These are phyloP conservation scores for Alnus glutinosa DNA, from an alignment of 306 rosid species.

Conservation along the genomic window DNA sequence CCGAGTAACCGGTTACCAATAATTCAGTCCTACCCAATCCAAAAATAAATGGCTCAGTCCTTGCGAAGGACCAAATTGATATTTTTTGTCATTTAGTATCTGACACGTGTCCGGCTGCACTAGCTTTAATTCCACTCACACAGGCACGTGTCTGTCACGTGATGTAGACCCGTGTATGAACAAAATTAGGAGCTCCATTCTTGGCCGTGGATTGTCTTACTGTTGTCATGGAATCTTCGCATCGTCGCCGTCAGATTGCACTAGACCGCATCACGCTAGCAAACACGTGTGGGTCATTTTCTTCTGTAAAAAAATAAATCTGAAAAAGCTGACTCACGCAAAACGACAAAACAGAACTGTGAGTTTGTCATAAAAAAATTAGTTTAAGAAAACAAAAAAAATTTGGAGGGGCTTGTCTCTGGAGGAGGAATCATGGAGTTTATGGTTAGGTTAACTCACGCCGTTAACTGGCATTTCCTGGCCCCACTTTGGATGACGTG, in stretches of 20 bases:
- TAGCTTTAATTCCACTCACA: neutral
- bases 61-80: neutral
- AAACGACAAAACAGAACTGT: slow-evolving; percentile 11
- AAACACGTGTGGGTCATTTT: slow-evolving; percentile 14
- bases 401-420: neutral
- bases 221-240: neutral
- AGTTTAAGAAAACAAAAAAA: neutral
- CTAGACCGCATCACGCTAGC: neutral
- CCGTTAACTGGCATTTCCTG: neutral
- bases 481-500: no score
- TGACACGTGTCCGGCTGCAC: neutral
- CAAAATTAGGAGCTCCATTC: neutral
- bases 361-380: neutral
- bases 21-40: neutral
- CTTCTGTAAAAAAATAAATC: neutral
- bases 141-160: neutral
- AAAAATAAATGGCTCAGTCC: neutral
- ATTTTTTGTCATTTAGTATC: neutral
- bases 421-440: slow-evolving; percentile 9
- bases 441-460: slow-evolving; percentile 9
- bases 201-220: neutral
- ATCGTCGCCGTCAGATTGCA: neutral
- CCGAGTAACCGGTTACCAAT: neutral
- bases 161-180: neutral
- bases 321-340: slow-evolving; percentile 1